Conservation (phyloP, 2,329 filamentous ascomycete species). For the Colletotrichum euphorbiae region DNA sequence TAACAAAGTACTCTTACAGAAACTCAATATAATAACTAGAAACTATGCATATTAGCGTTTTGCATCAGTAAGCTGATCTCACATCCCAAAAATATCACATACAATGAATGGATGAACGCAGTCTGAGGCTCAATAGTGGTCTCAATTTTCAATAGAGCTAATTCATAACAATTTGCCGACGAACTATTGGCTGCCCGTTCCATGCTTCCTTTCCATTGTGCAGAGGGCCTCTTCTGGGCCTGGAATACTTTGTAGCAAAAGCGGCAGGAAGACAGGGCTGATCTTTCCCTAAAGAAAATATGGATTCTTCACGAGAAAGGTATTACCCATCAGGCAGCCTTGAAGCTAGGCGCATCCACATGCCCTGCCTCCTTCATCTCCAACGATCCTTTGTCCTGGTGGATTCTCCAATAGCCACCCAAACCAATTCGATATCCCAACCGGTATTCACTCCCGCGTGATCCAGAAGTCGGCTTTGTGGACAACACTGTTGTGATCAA, state of each 20-base stretch:
- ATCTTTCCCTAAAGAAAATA: slow-evolving; percentile 32
- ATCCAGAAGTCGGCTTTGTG: slow-evolving; percentile 26
- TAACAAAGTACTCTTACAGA: slow-evolving; percentile 5
- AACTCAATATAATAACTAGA: not conserved
- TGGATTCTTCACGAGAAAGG: slow-evolving; percentile 38
- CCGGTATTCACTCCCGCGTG: slow-evolving; percentile 8
- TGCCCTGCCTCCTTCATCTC: not conserved
- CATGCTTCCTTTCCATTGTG: slow-evolving; percentile 17
- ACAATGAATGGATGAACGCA: not conserved
- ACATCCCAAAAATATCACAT: slow-evolving; percentile 16
- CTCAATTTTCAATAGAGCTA: slow-evolving; percentile 26
- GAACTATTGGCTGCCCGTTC: slow-evolving; percentile 35
- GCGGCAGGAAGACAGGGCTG: slow-evolving; percentile 21
- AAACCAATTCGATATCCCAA: slow-evolving; percentile 25
- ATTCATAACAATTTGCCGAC: slow-evolving; percentile 40
- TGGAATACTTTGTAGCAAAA: slow-evolving; percentile 15
- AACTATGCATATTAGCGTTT: not conserved
- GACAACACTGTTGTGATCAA: not conserved
- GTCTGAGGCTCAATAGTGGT: slow-evolving; percentile 7
- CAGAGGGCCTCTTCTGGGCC: slow-evolving; percentile 17
- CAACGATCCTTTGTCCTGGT: not conserved
- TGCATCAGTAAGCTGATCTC: slow-evolving; percentile 7
- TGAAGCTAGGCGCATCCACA: slow-evolving; percentile 9
- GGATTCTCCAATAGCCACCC: slow-evolving; percentile 27
- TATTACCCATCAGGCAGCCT: slow-evolving; percentile 18